Evolutionary conservation across 139 green algal genomes (phyloP), one percentile per base, ranked within the genome.

Genomic region (Nannochloris sp.): DNA sequence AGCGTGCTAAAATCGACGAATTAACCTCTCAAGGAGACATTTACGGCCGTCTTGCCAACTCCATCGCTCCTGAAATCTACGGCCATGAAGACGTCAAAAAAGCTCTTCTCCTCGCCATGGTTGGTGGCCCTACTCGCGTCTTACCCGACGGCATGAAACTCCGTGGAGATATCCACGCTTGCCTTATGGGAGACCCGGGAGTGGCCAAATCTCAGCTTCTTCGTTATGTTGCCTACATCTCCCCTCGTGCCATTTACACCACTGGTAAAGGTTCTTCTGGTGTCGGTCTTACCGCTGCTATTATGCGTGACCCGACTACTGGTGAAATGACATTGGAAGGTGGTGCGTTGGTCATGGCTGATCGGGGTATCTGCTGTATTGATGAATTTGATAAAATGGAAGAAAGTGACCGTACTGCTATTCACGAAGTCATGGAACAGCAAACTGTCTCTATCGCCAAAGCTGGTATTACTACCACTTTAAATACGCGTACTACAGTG

Each of bases 321-420:
- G 79, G 83, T 32, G 93, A 99, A 78, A 87, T 97, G 81, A 83
- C 95, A 51, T 85, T 99, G 60, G 94, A 99, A 72, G 94, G 94
- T 25, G 94, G 94, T 29, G 94, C 94, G 4, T 83, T 98, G 56
- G 94, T 99, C 59, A 83, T 99, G 60, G 95, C 94, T 3, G 95
- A 99, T 81, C 64, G 65, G 64, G 95, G 95, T 60, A 92, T 99
- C 62, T 99, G 95, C 81, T 97, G 90, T 78, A 99, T 99, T 55
- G 95, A 99, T 57, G 95, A 99, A 82, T 99, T 99, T 78, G 95
- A 99, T 78, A 99, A 99, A 81, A 99, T 99, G 95, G 95, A 99
- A 61, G 95, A 99, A 64, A 67, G 66, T 9, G 95, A 99, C 80
- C 79, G 95, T 12, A 99, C 95, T 5, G 90, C 95, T 54, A 99